Evolutionary conservation across 225 moss, liverwort and hornwort species (phyloP), one percentile per base, ranked within the genome.

Genomic region (Takakia lepidozioides): DNA sequence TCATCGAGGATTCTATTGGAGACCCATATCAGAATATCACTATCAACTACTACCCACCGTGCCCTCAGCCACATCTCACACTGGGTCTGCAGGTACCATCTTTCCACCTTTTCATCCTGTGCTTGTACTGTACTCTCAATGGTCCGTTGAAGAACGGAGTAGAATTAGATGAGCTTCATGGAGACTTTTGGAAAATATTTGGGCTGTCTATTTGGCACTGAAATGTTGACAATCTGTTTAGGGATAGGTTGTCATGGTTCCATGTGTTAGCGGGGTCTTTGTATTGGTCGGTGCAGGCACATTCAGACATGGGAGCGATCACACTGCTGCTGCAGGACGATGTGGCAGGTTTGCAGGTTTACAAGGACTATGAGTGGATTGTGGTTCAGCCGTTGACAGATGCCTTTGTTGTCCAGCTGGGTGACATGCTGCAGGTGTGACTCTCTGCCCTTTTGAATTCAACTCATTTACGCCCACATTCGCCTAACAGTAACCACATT

Each of bases 321-420:
- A 83, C 92, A 25, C 68, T 93, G 55, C 88, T 93, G 18, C 58
- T 93, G 53, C 92, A 93, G 65, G 88, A 84, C 34, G 80, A 88
- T 46, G 75, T 85, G 20, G 60, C 88, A 36, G 92, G 92, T 46
- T 71, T 93, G 62, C 92, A 93, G 68, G 88, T 88, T 10, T 55
- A 19, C 38, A 85, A 71, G 60, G 58, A 80, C 28, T 51, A 64
- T 17, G 61, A 75, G 49, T 86, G 86, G 86, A 74, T 75, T 63
- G 71, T 77, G 25, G 51, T 70, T 5, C 63, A 66, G 52, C 74
- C 82, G 8, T 55, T 74, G 0, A 71, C 55, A 22, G 72, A 82
- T 48, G 78, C 85, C 8, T 78, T 78, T 65, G 78, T 86, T 16
- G 81, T 86, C 34, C 82, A 82, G 53, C 51, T 86, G 24, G 79